Percentiles rank a stretch among this genome's conserved stretches.
Evolutionary conservation across 2,329 filamentous ascomycete species (phyloP).

Genomic region (Lasiodiplodia hormozganensis): DNA sequence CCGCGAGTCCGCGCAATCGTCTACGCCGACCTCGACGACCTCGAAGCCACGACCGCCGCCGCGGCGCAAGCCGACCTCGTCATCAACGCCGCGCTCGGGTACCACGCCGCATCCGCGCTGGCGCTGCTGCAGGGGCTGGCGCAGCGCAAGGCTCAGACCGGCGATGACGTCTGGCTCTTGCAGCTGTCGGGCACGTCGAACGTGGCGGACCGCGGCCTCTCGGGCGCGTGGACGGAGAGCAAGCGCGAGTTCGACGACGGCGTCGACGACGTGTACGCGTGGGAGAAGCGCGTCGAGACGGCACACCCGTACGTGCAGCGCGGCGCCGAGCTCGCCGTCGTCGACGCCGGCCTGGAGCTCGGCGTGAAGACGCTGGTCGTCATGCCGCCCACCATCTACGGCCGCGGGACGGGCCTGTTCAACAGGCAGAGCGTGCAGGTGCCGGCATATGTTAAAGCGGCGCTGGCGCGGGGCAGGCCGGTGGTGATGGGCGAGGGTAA

Average conservation of each 20-base stretch:
- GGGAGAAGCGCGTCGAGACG: slow-evolving; percentile 30
- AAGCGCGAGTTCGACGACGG: slow-evolving; percentile 33
- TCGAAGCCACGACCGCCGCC: slow-evolving; percentile 26
- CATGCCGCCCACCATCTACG: slow-evolving; percentile 32
- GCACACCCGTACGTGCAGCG: slow-evolving; percentile 32
- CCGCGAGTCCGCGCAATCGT: neutral
- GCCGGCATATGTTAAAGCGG: slow-evolving; percentile 20
- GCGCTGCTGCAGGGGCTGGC: slow-evolving; percentile 33
- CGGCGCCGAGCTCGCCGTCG: slow-evolving; percentile 31
- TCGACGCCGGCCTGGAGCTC: neutral
- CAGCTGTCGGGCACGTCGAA: slow-evolving; percentile 35
- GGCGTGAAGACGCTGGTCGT: neutral
- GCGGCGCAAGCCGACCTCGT: slow-evolving; percentile 34
- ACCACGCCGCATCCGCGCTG: slow-evolving; percentile 18
- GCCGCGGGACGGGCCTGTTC: slow-evolving; percentile 34
- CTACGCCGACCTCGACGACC: slow-evolving; percentile 29
- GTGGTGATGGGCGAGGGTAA: slow-evolving; percentile 21
- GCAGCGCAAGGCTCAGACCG: neutral
- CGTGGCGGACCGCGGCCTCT: slow-evolving; percentile 30
- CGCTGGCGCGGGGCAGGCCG: neutral
- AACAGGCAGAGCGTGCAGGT: slow-evolving; percentile 33
- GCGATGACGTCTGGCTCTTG: slow-evolving; percentile 31
- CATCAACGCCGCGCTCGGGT: slow-evolving; percentile 33
- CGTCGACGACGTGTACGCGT: slow-evolving; percentile 31
- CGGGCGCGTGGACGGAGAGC: slow-evolving; percentile 11